Percentiles rank a stretch among this genome's conserved stretches.
Conservation (phyloP, 2,329 filamentous ascomycete species). For the Westerdykella aurantiaca region DNA sequence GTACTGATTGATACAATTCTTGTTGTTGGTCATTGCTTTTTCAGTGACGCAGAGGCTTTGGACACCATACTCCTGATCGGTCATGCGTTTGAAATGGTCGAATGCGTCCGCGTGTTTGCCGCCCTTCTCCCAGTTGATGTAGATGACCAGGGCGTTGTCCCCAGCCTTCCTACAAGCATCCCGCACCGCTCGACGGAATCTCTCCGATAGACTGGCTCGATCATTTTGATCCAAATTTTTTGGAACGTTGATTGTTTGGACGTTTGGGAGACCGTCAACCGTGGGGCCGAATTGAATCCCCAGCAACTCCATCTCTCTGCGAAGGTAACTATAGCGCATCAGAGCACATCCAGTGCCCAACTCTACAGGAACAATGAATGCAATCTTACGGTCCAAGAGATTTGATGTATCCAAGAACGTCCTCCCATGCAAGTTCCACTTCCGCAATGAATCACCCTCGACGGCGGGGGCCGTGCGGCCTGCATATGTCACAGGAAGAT, state of each 20-base stretch:
- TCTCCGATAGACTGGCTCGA: background rate
- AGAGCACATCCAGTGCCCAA: too few species aligned
- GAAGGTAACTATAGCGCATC: too few species aligned
- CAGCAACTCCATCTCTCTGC: too few species aligned
- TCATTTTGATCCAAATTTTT: background rate
- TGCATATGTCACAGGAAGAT: background rate
- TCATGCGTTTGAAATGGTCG: background rate
- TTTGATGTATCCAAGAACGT: too few species aligned
- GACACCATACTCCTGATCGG: background rate
- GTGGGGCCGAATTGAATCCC: too few species aligned
- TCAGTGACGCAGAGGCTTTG: background rate
- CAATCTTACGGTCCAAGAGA: too few species aligned
- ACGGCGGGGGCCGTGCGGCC: too few species aligned
- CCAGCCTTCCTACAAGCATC: background rate
- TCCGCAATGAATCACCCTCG: too few species aligned
- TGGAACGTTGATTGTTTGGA: background rate
- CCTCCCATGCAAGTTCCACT: too few species aligned
- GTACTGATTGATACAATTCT: constrained; percentile 11
- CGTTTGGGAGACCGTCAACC: too few species aligned
- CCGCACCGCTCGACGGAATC: background rate
- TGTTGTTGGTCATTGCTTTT: background rate
- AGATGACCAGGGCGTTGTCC: background rate
- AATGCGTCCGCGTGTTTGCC: background rate
- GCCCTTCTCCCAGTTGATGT: background rate
- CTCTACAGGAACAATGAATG: too few species aligned